Evolutionary conservation across 192 early-diverging fungal species (phyloP), one percentile per base, ranked within the genome.

Genomic region (Backusella westeae): DNA sequence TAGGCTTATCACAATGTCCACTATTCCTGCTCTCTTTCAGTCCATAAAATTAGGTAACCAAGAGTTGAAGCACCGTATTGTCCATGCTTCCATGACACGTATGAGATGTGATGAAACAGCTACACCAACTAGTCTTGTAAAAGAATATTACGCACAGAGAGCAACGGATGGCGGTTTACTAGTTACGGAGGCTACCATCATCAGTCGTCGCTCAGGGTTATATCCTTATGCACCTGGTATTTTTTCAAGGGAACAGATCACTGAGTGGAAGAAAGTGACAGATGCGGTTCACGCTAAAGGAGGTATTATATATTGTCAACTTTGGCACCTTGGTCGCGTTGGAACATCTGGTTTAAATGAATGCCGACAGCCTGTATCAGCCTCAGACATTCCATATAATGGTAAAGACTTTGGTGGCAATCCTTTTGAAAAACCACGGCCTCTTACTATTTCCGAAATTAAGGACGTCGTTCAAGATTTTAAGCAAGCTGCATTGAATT

Each of bases 401-500:
- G 75, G 75, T n/a, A 73, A 65, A 17, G 34, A 65, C 26, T n/a
- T 42, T 21, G 4, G 6, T 2, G 79, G 79, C 34, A 44, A 46
- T 34, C 34, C 49, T 15, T 49, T 66, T 17, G 56, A 75, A 29
- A 53, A 65, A 15, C 78, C 74, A 75, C 74, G 73, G 9, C 2
- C 78, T 34, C 38, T 80, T 4, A 70, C 69, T 15, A n/a, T 34
- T 10, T 8, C 3, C 1, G 78, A 80, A 26, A 75, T 80, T 7
- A 53, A 70, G 14, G 17, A 44, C 19, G 6, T 80, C 1, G 21
- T 74, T 15, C 17, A 71, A 1, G 69, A 72, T 4, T 80, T 52
- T 29, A 41, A 26, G 14, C 35, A 75, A 12, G 91, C 93, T 34
- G 92, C 96, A 0, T 76, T 77, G 38, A 89, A 92, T 49, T 93